Evolutionary conservation across 306 rosid genomes (phyloP), one percentile per base, ranked within the genome.

Genomic region (Comarum palustre): DNA sequence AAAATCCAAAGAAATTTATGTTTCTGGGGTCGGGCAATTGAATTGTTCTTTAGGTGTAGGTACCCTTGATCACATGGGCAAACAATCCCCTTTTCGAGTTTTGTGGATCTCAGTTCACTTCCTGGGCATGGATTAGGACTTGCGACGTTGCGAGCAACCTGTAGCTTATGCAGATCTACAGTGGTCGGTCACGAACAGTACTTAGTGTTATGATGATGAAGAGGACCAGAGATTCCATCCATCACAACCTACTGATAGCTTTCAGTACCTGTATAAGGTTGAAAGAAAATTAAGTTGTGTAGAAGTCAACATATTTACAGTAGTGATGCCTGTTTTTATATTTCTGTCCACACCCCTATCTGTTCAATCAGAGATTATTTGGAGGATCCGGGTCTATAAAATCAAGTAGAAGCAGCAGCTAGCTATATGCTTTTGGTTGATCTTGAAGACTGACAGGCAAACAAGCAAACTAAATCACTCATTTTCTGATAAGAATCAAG

Each of bases 61-160:
- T 32, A 69, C 73, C 42, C 29, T 48, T 48, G 50, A 64, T 39
- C 69, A 64, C 50, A 64, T 64, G 69, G 68, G 32, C 10, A 64
- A 64, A 39, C 50, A 5, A 64, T 64, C 68, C 8, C 68, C 46
- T 64, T 36, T 62, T 15, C 24, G 42, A 16, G 8, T 62, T 62
- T 39, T 64, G 69, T 39, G 69, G 69, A 64, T 64, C 50, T 64
- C 24, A n/a, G 0, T 34, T 62, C 43, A 36, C 67, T 34, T 39
- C 42, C 42, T 39, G 42, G 39, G 19, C 43, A 32, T 32, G 43
- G 45, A 62, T 17, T 62, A 62, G 7, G 67, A 62, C 67, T 9
- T 36, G 12, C n/a, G n/a, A n/a, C n/a, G n/a, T n/a, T n/a, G n/a
- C 27, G 22, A 62, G 67, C 67, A 34, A 62, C 45, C 45, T 29